Conservation (phyloP, 2,329 filamentous ascomycete species). For the Penicillium sp. region DNA sequence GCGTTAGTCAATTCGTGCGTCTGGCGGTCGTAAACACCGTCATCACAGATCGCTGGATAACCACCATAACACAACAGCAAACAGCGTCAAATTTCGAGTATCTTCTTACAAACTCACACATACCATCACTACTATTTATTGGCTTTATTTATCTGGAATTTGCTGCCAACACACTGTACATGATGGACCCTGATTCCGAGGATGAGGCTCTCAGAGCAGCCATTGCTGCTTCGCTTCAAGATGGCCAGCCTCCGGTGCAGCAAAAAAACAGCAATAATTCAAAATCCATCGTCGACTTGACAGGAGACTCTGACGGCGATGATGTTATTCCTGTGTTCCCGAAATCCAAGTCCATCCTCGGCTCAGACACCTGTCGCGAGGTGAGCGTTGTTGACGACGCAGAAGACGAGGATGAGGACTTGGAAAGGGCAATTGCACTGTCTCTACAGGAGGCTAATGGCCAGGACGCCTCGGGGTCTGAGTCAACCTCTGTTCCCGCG, state of each 20-base stretch:
- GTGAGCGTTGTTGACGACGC: slow-evolving; percentile 13
- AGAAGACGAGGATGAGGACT: slow-evolving; percentile 38
- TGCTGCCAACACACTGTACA: not conserved
- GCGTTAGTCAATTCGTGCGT: not conserved
- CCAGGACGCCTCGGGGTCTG: slow-evolving; percentile 4
- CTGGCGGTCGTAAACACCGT: not conserved
- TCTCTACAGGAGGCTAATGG: slow-evolving; percentile 34
- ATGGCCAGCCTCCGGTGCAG: slow-evolving; percentile 12
- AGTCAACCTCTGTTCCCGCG: not conserved
- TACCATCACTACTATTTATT: not conserved
- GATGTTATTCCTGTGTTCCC: slow-evolving; percentile 2
- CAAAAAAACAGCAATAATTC: not conserved
- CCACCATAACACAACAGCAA: not conserved
- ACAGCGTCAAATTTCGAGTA: not conserved
- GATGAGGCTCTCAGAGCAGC: slow-evolving; percentile 26
- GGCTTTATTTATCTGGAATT: not conserved
- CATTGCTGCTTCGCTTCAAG: slow-evolving; percentile 29
- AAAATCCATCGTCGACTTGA: slow-evolving; percentile 38
- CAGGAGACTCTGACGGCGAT: slow-evolving; percentile 23
- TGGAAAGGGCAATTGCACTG: slow-evolving; percentile 41
- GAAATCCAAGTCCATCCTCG: slow-evolving; percentile 9
- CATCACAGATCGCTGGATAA: not conserved
- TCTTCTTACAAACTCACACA: not conserved
- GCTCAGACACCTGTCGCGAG: slow-evolving; percentile 10
- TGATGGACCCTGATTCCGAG: slow-evolving; percentile 17